phyloP scores from a whole-genome alignment of 2,329 filamentous ascomycete species.

The Lecanicillium sp. region DNA sequence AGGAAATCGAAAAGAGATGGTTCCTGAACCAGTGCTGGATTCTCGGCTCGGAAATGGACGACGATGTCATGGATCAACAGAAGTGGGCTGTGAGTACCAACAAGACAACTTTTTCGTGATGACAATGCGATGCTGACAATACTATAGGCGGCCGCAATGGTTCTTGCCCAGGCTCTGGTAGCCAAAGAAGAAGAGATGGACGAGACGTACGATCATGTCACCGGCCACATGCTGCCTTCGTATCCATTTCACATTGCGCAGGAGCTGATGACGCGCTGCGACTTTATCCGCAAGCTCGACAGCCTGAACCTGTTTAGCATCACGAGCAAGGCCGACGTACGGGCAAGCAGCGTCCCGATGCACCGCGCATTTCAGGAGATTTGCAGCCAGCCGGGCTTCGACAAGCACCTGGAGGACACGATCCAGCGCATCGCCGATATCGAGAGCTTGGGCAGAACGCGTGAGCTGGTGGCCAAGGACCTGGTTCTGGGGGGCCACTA shows the following conservation, averaged over 20 bases:
- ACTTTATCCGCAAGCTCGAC: constrained; percentile 91
- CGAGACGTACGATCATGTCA: constrained; percentile 58
- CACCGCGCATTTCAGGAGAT: constrained; percentile 85
- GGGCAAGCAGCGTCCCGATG: constrained; percentile 95
- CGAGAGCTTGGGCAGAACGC: constrained; percentile 86
- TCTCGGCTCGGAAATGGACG: constrained; percentile 71
- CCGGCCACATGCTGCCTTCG: constrained; percentile 71
- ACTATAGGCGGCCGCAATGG: constrained; percentile 76
- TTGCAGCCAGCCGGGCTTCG: constrained; percentile 69
- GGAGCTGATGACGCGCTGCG: constrained; percentile 89
- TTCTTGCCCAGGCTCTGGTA: constrained; percentile 85
- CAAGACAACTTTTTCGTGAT: neutral
- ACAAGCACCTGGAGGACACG: constrained; percentile 74
- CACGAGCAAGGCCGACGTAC: constrained; percentile 76
- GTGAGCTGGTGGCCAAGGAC: constrained; percentile 93
- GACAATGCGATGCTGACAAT: neutral
- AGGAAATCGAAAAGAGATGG: constrained; percentile 66
- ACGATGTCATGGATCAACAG: constrained; percentile 97
- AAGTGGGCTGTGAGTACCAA: constrained; percentile 72
- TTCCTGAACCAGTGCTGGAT: constrained; percentile 73
- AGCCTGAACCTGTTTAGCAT: constrained; percentile 95
- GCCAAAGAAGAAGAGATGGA: constrained; percentile 65
- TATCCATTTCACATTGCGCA: constrained; percentile 78
- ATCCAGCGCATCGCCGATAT: constrained; percentile 84
- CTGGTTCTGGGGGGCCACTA: constrained; percentile 81